Percentiles rank a stretch among this genome's conserved stretches.
These are phyloP conservation scores for Fusarium longipes DNA, from an alignment of 2,329 filamentous ascomycete genomes.

Conservation along the genomic window DNA sequence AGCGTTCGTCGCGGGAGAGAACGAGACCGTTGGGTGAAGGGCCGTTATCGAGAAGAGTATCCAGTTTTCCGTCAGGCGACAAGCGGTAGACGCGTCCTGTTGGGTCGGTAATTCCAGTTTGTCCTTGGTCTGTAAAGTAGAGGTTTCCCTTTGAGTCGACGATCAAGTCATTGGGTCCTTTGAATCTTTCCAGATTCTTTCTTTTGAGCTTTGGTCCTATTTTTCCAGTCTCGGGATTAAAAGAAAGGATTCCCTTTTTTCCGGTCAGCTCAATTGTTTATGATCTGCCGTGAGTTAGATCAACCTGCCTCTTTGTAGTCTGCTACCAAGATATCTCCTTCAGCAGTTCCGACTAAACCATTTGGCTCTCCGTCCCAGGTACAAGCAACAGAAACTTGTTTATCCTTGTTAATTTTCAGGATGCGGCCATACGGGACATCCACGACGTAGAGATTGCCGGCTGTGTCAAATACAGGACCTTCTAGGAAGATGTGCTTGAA, in stretches of 20 bases:
- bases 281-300: background rate
- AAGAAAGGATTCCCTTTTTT: slow-evolving; percentile 51
- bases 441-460: slow-evolving; percentile 53
- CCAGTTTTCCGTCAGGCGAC: slow-evolving; percentile 50
- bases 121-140: slow-evolving; percentile 59
- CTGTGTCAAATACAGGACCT: slow-evolving; percentile 49
- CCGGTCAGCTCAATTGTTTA: background rate
- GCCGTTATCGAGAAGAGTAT: slow-evolving; percentile 53
- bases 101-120: slow-evolving; percentile 56
- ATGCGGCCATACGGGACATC: slow-evolving; percentile 56
- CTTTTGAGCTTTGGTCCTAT: slow-evolving; percentile 49
- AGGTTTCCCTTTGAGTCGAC: slow-evolving; percentile 52
- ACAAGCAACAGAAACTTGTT: slow-evolving; percentile 47
- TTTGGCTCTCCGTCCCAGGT: slow-evolving; percentile 57
- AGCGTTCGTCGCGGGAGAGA: slow-evolving; percentile 53
- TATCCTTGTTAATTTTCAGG: slow-evolving; percentile 48
- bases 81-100: slow-evolving; percentile 55
- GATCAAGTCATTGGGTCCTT: slow-evolving; percentile 57
- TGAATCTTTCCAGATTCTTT: slow-evolving; percentile 57
- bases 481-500: slow-evolving; percentile 56
- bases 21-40: slow-evolving; percentile 55
- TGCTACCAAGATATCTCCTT: slow-evolving; percentile 53
- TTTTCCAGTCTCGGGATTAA: slow-evolving; percentile 47
- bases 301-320: slow-evolving; percentile 57
- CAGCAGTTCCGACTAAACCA: slow-evolving; percentile 49